Evolutionary conservation across 345 rosid genomes (phyloP), one percentile per base, ranked within the genome.

Genomic region (Firmiana major): DNA sequence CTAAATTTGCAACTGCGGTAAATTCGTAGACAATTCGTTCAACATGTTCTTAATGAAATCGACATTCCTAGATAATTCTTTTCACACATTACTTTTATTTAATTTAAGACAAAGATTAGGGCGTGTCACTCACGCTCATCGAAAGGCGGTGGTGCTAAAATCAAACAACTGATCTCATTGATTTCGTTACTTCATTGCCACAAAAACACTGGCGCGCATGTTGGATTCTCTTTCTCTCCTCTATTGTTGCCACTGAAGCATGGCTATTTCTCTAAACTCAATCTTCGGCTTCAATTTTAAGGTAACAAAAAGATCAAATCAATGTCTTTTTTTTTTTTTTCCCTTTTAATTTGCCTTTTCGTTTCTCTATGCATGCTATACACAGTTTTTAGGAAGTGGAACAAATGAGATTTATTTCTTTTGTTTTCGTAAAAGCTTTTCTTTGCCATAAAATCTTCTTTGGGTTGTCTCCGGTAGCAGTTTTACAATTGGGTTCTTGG

Each of bases 231-330:
- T 57, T 46, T 36, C 31, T 31, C 22, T 46, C 19, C 28, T 36
- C 63, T 38, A 57, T 54, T 51, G 22, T 46, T 24, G 24, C 69
- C 48, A 63, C 53, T 17, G 3, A 19, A 60, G 62, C 36, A 77
- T 78, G 79, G 55, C 72, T 24, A 31, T 60, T 19, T 45, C 76
- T 64, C n/a, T 81, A 22, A 78, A 49, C 38, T 60, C 76, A 15
- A 38, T 78, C 19, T 13, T 31, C 21, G 67, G 73, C 38, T 74
- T 70, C 67, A 51, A 74, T 21, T 76, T 49, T 12, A 65, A 55
- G 77, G 73, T 63, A 63, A 43, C n/a, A n/a, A n/a, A 19, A 16
- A 48, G 48, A 9, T n/a, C 12, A 46, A 26, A 69, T 46, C 58
- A 24, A 3, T 26, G 10, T 26, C 12, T 69, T 26, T 9, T 36